A percentile compares a stretch with the other conserved stretches of the same genome.
phyloP scores from a whole-genome alignment of 352 stramenopile genomes.

The Phytophthora pinifolia region DNA sequence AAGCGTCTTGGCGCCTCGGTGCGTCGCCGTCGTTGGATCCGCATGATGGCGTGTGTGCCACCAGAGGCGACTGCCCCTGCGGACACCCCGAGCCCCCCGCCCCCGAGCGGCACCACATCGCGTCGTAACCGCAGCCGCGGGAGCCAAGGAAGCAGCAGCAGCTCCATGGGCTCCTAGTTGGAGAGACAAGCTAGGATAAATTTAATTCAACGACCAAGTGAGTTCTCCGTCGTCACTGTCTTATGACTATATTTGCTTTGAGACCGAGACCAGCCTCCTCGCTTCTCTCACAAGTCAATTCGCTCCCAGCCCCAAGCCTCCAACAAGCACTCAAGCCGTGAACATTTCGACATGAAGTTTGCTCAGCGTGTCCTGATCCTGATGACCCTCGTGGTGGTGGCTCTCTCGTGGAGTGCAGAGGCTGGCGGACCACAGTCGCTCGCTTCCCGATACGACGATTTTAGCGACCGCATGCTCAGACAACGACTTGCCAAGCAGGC shows the following conservation, averaged over 20 bases:
- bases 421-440: constrained; percentile 12
- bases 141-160: constrained; percentile 34
- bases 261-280: background rate
- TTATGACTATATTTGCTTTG: background rate
- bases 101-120: background rate
- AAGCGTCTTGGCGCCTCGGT: constrained; percentile 74
- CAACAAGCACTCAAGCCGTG: constrained; percentile 5
- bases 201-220: constrained; percentile 12
- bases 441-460: constrained; percentile 14
- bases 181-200: constrained; percentile 7
- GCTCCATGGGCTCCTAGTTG: constrained; percentile 30
- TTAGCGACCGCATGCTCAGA: constrained; percentile 20
- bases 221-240: background rate
- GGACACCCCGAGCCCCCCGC: constrained; percentile 14
- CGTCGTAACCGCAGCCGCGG: constrained; percentile 23
- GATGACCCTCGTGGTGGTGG: constrained; percentile 15
- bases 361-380: constrained; percentile 21
- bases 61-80: constrained; percentile 30
- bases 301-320: background rate
- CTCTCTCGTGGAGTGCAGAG: constrained; percentile 6
- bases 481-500: constrained; percentile 17
- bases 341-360: constrained; percentile 15
- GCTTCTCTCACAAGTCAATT: background rate
- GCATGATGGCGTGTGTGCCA: constrained; percentile 83
- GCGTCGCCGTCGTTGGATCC: constrained; percentile 78